phyloP scores from a whole-genome alignment of 2,329 filamentous ascomycete species.

The Fusarium fracticaudum region DNA sequence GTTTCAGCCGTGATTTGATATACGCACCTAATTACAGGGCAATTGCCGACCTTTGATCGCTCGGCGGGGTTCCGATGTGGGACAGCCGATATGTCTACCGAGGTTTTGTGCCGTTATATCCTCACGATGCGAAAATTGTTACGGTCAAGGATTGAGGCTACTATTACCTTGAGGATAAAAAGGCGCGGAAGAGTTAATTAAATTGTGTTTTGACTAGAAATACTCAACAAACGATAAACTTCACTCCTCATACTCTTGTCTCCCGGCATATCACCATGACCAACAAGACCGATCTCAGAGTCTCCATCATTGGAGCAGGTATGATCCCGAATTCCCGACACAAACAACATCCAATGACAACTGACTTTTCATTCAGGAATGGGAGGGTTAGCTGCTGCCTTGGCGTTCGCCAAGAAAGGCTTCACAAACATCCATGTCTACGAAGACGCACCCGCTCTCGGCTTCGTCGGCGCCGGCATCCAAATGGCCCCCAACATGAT shows the following conservation, averaged over 20 bases:
- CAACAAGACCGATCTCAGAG: background rate
- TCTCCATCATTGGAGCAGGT: conserved; percentile 22
- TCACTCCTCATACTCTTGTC: background rate
- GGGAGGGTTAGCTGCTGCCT: conserved; percentile 19
- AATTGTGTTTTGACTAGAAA: background rate
- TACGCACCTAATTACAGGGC: background rate
- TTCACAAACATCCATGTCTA: conserved; percentile 24
- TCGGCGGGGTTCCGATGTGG: background rate
- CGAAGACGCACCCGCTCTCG: conserved; percentile 18
- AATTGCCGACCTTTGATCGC: background rate
- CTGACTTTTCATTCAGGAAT: background rate
- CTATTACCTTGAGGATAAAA: background rate
- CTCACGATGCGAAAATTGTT: fast-evolving
- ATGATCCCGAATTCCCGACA: background rate
- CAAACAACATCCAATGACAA: background rate
- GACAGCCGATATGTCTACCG: background rate
- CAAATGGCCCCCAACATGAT: conserved; percentile 28
- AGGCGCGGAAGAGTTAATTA: background rate
- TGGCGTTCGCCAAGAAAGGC: conserved; percentile 24
- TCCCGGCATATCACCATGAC: background rate
- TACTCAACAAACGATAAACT: fast-evolving
- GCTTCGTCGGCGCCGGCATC: conserved; percentile 27
- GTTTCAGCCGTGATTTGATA: background rate
- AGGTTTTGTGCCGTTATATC: background rate
- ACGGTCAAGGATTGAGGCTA: fast-evolving